These are phyloP conservation scores for Hygrophoropsis aurantiaca DNA, from an alignment of 768 basidiomycete genomes.

Conservation along the genomic window DNA sequence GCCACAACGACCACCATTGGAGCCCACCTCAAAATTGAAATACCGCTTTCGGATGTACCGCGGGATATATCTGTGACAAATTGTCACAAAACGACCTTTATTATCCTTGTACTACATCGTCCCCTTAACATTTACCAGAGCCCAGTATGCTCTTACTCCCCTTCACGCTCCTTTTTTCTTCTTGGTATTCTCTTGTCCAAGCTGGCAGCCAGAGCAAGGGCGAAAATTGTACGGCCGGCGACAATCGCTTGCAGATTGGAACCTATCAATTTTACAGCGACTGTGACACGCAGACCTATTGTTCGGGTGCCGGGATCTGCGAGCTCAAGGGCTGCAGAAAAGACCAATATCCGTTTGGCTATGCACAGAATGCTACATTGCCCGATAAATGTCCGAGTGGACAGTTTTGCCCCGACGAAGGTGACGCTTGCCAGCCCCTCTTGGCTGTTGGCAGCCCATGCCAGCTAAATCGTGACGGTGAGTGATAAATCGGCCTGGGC, in stretches of 20 bases:
- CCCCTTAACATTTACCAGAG: background rate
- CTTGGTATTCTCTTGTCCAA: slow-evolving; percentile 33
- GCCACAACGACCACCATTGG: too few relatives aligned
- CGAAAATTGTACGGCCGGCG: slow-evolving; percentile 46
- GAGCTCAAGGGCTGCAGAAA: slow-evolving; percentile 65
- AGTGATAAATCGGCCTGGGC: slow-evolving; percentile 11
- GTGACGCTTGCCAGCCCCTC: slow-evolving; percentile 60
- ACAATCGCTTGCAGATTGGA: slow-evolving; percentile 70
- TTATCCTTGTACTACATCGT: background rate
- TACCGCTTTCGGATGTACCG: background rate
- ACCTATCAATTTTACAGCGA: slow-evolving; percentile 82
- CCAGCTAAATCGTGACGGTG: slow-evolving; percentile 87
- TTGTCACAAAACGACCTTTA: background rate
- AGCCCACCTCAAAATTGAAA: background rate
- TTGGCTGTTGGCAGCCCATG: slow-evolving; percentile 66
- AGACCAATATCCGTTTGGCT: slow-evolving; percentile 80
- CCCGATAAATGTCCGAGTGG: slow-evolving; percentile 63
- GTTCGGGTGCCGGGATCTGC: slow-evolving; percentile 56
- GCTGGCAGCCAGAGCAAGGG: slow-evolving; percentile 50
- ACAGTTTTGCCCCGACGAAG: slow-evolving; percentile 85
- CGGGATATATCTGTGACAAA: background rate
- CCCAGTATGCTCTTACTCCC: slow-evolving; percentile 29
- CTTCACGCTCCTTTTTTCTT: slow-evolving; percentile 57
- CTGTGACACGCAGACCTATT: slow-evolving; percentile 72
- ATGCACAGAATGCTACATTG: slow-evolving; percentile 39